Conservation (phyloP, 2,329 filamentous ascomycete genomes). For the Hortaea sp. region DNA sequence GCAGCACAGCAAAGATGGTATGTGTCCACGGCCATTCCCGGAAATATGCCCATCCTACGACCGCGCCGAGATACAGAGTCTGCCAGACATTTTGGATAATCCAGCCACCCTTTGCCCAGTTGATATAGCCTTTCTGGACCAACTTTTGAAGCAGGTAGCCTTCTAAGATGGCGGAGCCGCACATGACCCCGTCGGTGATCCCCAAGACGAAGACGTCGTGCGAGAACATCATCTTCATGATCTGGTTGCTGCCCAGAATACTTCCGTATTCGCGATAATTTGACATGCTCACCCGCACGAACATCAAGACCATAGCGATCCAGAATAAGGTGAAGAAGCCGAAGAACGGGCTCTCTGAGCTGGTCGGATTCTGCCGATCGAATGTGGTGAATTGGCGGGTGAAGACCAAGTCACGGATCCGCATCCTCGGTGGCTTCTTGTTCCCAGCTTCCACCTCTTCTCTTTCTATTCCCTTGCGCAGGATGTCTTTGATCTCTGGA, state of each 20-base stretch:
- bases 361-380: slow-evolving; percentile 58
- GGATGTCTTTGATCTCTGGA: slow-evolving; percentile 37
- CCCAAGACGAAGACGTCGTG: slow-evolving; percentile 42
- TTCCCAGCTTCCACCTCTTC: slow-evolving; percentile 27
- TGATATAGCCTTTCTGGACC: slow-evolving; percentile 49
- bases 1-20: slow-evolving; percentile 66
- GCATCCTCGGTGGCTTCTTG: slow-evolving; percentile 33
- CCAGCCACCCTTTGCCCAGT: slow-evolving; percentile 62
- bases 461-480: slow-evolving; percentile 33
- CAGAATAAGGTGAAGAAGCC: slow-evolving; percentile 76
- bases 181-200: slow-evolving; percentile 61
- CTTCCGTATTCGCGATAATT: slow-evolving; percentile 63
- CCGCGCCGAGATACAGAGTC: slow-evolving; percentile 48
- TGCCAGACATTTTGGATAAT: slow-evolving; percentile 69
- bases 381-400: slow-evolving; percentile 62
- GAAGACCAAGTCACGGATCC: slow-evolving; percentile 56
- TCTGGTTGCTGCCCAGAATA: slow-evolving; percentile 60
- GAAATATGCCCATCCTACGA: slow-evolving; percentile 56
- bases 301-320: slow-evolving; percentile 57
- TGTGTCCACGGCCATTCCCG: slow-evolving; percentile 78
- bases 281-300: slow-evolving; percentile 55
- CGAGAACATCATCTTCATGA: slow-evolving; percentile 58
- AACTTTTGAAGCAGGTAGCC: slow-evolving; percentile 56
- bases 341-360: slow-evolving; percentile 60
- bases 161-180: slow-evolving; percentile 49